Conservation (phyloP, 225 moss, liverwort and hornwort genomes). For the Lunularia cruciata region DNA sequence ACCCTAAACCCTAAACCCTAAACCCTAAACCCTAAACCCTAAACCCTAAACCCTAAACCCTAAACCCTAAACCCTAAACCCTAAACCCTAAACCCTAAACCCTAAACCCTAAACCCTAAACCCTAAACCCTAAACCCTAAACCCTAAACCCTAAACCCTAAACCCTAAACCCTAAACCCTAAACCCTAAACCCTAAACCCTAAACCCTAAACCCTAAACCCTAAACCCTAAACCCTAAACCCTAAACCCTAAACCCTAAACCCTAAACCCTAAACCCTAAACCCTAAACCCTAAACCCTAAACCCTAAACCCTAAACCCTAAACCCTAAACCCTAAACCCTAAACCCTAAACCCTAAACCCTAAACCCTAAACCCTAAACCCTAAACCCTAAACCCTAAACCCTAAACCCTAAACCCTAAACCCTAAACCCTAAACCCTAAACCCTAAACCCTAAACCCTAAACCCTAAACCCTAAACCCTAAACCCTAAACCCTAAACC, state of each 20-base stretch:
- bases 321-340: slow-evolving; percentile 10
- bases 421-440: slow-evolving; percentile 20
- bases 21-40: slow-evolving; percentile 7
- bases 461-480: slow-evolving; percentile 14
- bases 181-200: slow-evolving; percentile 8
- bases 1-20: no score
- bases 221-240: slow-evolving; percentile 1
- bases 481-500: slow-evolving; percentile 23
- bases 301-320: not conserved
- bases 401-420: slow-evolving; percentile 20
- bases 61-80: not conserved
- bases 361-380: slow-evolving; percentile 13
- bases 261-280: slow-evolving; percentile 8
- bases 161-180: not conserved
- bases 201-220: slow-evolving; percentile 11
- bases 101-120: slow-evolving; percentile 3
- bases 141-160: slow-evolving; percentile 6
- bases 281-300: slow-evolving; percentile 13
- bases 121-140: slow-evolving; percentile 8
- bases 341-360: slow-evolving; percentile 4
- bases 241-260: slow-evolving; percentile 7
- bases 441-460: not conserved
- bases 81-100: not conserved
- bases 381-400: slow-evolving; percentile 16
- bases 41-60: not conserved